These are phyloP conservation scores for Knoxdaviesia proteae DNA, from an alignment of 2,329 filamentous ascomycete species.

Conservation along the genomic window DNA sequence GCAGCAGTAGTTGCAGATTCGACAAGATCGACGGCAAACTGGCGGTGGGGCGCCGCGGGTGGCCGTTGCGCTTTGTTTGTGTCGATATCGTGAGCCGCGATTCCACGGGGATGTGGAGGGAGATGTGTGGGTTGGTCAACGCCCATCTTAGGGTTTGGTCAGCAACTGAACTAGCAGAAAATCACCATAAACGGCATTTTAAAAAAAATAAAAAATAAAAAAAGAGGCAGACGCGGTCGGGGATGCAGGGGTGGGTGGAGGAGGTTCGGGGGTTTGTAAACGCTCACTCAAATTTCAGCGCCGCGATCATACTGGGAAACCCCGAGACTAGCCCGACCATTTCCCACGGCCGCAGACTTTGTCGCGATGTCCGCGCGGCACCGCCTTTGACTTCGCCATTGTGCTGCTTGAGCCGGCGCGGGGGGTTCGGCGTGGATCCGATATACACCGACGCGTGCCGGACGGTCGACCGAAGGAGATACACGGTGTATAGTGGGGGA, in stretches of 20 bases:
- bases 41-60: constrained; percentile 32
- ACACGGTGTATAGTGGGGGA: constrained; percentile 82
- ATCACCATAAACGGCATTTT: not conserved
- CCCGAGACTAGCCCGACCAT: constrained; percentile 74
- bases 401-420: constrained; percentile 69
- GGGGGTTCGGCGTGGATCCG: constrained; percentile 77
- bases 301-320: constrained; percentile 70
- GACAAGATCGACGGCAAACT: constrained; percentile 50
- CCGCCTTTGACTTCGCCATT: constrained; percentile 73
- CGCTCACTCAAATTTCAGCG: constrained; percentile 83
- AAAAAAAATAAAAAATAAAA: not conserved
- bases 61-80: constrained; percentile 28
- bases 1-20: constrained; percentile 62
- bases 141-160: constrained; percentile 48
- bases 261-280: constrained; percentile 1
- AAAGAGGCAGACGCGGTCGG: not conserved
- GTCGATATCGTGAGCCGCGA: constrained; percentile 35
- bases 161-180: not conserved
- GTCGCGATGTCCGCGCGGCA: constrained; percentile 51
- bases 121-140: constrained; percentile 66
- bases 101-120: constrained; percentile 51
- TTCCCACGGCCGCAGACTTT: constrained; percentile 64
- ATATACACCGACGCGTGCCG: constrained; percentile 52
- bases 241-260: not conserved
- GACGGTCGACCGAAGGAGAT: constrained; percentile 69